Base-by-base conservation (phyloP, 140 eudicot genomes). In the Senecio squalidus region DNA sequence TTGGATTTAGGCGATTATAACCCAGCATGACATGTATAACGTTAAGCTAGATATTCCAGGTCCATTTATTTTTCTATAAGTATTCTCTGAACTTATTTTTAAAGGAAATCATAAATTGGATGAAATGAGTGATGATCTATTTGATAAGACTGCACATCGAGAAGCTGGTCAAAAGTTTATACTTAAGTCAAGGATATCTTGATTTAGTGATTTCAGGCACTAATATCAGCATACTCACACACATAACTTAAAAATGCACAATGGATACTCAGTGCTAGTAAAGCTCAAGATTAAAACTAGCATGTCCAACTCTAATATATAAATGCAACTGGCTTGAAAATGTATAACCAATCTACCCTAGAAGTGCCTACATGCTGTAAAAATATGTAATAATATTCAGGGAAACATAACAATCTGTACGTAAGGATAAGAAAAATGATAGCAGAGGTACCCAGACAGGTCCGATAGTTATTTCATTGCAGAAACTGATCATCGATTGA, bases 231-330 rank as follows among this genome's bases (percentile, higher is more conserved):
- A 9, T 22, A 48, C 46, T 29, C 36, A 25, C 14, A 40, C 18
- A 41, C 53, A 34, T 41, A 41, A 16, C 40, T 4, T 26, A 25
- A 17, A 10, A 26, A 43, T 44, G 17, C 48, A 18, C 63, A 14
- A 41, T 5, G 27, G 24, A 14, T 41, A 25, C 66, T 60, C 18
- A 9, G 4, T 58, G 65, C 24, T 23, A 15, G 52, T 27, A 13
- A 52, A 49, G 55, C 55, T 49, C 55, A 49, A 10, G n/a, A 1
- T 50, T n/a, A n/a, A n/a, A n/a, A n/a, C n/a, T n/a, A n/a, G n/a
- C n/a, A n/a, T 23, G 57, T 11, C 29, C 31, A 23, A 24, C 10
- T 50, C 11, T 50, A 23, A 23, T 57, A 25, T 36, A 8, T 34
- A 36, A 22, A n/a, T 2, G 25, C 22, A 6, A 15, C 0, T 23